Percentiles rank a stretch among this genome's conserved stretches.
phyloP scores from a whole-genome alignment of 1,284 basidiomycete species.

The Apiotrichum gracile region DNA sequence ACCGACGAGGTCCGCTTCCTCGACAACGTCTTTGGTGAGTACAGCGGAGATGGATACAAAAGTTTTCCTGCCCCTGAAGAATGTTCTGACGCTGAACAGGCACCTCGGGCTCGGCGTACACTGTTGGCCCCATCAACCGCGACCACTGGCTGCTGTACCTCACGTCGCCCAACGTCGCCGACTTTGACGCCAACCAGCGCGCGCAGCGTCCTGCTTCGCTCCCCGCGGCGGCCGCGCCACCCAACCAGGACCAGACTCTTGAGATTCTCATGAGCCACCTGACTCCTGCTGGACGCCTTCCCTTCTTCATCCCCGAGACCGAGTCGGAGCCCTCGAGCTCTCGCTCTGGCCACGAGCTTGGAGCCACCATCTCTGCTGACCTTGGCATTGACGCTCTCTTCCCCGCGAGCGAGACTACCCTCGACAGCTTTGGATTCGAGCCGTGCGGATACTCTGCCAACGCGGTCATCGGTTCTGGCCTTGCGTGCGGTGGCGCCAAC shows the following conservation, averaged over 20 bases:
- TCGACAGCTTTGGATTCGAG: slow-evolving; percentile 90
- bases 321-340: not conserved
- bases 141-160: slow-evolving; percentile 98
- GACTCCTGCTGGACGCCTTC: slow-evolving; percentile 63
- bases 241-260: slow-evolving; percentile 74
- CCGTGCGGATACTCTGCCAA: slow-evolving; percentile 98
- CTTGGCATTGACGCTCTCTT: slow-evolving; percentile 84
- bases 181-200: not conserved
- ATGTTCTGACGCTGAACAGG: slow-evolving; percentile 32
- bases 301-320: slow-evolving; percentile 65
- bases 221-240: slow-evolving; percentile 6
- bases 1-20: slow-evolving; percentile 85
- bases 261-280: slow-evolving; percentile 98
- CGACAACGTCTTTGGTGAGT: slow-evolving; percentile 61
- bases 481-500: slow-evolving; percentile 31
- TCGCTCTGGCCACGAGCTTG: slow-evolving; percentile 56
- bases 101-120: slow-evolving; percentile 81
- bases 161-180: slow-evolving; percentile 55
- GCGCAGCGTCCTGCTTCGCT: slow-evolving; percentile 7
- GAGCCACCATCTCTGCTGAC: slow-evolving; percentile 60
- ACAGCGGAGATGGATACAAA: too few relatives aligned
- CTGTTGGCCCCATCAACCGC: slow-evolving; percentile 94
- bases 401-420: slow-evolving; percentile 65
- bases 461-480: slow-evolving; percentile 63
- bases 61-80: not conserved